Percentiles rank a stretch among this genome's conserved stretches.
Conservation (phyloP, 176 grass and related monocot genomes). For the Eleusine indica region DNA sequence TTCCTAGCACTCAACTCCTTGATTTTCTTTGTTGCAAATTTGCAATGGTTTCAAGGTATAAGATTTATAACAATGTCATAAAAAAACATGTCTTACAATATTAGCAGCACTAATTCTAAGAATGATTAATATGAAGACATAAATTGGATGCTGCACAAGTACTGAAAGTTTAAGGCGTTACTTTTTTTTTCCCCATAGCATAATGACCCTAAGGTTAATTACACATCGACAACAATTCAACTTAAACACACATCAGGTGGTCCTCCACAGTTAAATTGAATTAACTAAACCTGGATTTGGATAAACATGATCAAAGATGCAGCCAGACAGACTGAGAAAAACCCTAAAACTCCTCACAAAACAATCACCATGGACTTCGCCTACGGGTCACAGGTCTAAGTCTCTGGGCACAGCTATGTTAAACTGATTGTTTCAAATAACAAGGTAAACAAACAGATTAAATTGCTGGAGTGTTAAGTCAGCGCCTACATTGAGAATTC, state of each 20-base stretch:
- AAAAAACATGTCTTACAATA: background rate
- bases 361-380: background rate
- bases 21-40: background rate
- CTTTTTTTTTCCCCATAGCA: background rate
- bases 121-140: background rate
- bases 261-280: background rate
- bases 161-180: background rate
- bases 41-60: background rate
- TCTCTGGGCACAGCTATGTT: background rate
- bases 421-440: background rate
- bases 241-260: background rate
- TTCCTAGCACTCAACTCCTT: background rate
- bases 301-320: conserved; percentile 2
- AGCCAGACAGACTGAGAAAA: background rate
- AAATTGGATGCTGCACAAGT: background rate
- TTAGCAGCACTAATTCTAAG: background rate
- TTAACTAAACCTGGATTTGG: background rate
- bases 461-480: background rate
- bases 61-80: background rate
- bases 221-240: conserved; percentile 1
- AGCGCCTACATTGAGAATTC: background rate
- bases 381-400: background rate
- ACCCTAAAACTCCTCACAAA: background rate
- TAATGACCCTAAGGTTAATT: background rate
- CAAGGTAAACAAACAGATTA: background rate